A percentile compares a stretch with the other conserved stretches of the same genome.
phyloP scores from a whole-genome alignment of 371 early-diverging fungal species.

The Haplosporangium sp. region DNA sequence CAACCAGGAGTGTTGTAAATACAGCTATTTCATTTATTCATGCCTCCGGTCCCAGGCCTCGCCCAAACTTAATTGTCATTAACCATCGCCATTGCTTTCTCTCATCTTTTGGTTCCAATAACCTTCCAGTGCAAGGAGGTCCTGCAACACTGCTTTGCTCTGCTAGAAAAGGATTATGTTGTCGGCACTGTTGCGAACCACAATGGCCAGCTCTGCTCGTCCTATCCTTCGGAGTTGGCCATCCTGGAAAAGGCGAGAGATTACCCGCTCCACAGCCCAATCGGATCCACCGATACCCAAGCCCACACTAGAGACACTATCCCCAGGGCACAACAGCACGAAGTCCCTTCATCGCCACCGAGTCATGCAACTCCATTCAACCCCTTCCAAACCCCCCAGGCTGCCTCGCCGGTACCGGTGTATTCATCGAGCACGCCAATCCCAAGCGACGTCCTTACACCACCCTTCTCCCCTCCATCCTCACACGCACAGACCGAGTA shows the following conservation, averaged over 20 bases:
- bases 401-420: too few relatives aligned
- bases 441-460: too few relatives aligned
- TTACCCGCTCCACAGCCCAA: background rate
- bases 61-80: background rate
- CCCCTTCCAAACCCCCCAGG: background rate
- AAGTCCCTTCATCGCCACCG: conserved; percentile 1
- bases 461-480: background rate
- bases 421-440: too few relatives aligned
- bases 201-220: conserved; percentile 49
- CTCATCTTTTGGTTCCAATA: background rate
- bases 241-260: conserved; percentile 38
- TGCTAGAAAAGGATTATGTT: conserved; percentile 50
- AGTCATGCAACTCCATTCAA: conserved; percentile 1
- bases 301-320: background rate
- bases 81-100: background rate
- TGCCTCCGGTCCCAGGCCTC: too few relatives aligned
- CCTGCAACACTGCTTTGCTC: conserved; percentile 45
- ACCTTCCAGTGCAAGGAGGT: conserved; percentile 44
- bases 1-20: background rate
- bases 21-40: too few relatives aligned
- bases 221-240: conserved; percentile 52
- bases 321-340: background rate
- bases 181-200: conserved; percentile 47
- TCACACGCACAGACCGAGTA: conserved; percentile 4
- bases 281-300: background rate